Percentiles rank a stretch among this genome's conserved stretches.
Evolutionary conservation across 169 alveolate species (phyloP).

Genomic region (Plasmodium vivax): DNA sequence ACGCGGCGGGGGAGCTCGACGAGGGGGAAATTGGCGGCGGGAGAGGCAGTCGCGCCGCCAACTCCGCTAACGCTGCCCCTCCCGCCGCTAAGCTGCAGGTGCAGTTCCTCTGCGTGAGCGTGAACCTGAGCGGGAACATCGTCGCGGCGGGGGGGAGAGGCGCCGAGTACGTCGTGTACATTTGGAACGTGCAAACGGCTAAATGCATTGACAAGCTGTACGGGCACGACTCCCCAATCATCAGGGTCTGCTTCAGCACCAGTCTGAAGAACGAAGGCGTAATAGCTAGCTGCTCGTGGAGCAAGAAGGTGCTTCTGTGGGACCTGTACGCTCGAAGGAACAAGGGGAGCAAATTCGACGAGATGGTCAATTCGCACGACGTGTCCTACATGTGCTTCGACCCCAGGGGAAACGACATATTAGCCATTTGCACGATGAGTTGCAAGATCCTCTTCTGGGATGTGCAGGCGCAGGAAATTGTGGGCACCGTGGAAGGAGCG

Average conservation of each 20-base stretch:
- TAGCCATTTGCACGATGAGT: slow-evolving; percentile 87
- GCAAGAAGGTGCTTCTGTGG: slow-evolving; percentile 92
- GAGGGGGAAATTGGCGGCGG: background rate
- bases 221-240: slow-evolving; percentile 96
- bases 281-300: slow-evolving; percentile 97
- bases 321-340: slow-evolving; percentile 86
- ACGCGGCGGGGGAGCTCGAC: slow-evolving; percentile 78
- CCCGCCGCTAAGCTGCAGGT: slow-evolving; percentile 56
- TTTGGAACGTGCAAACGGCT: slow-evolving; percentile 87
- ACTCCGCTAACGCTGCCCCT: too few species aligned
- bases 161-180: slow-evolving; percentile 84
- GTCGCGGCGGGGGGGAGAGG: slow-evolving; percentile 98
- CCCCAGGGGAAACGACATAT: slow-evolving; percentile 92
- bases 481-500: slow-evolving; percentile 91
- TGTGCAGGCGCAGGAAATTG: slow-evolving; percentile 80
- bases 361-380: slow-evolving; percentile 90
- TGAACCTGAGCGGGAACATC: slow-evolving; percentile 96
- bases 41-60: too few species aligned
- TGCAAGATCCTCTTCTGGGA: slow-evolving; percentile 90
- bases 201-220: slow-evolving; percentile 82
- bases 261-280: slow-evolving; percentile 84
- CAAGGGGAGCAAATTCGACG: slow-evolving; percentile 93
- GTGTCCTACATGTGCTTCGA: slow-evolving; percentile 91
- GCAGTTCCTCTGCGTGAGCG: slow-evolving; percentile 94
- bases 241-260: slow-evolving; percentile 91